Percentiles rank a stretch among this genome's conserved stretches.
These are phyloP conservation scores for Salisapilia sapeloensis DNA, from an alignment of 352 stramenopile genomes.

Conservation along the genomic window DNA sequence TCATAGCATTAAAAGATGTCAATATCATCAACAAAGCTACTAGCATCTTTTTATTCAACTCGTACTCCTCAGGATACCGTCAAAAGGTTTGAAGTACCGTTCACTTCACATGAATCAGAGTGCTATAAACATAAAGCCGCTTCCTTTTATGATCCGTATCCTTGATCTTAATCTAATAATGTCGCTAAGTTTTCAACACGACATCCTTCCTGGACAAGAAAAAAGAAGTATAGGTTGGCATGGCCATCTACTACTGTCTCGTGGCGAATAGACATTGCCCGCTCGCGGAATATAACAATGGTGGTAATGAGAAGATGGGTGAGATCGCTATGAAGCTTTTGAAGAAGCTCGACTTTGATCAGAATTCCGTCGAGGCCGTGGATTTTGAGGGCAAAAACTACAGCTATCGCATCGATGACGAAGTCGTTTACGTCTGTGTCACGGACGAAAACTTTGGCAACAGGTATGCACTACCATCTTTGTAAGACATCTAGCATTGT, in stretches of 20 bases:
- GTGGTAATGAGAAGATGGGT: conserved; percentile 72
- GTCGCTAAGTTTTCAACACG: no score
- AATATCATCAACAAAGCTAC: no score
- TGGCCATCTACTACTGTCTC: conserved; percentile 82
- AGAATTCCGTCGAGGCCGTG: conserved; percentile 60
- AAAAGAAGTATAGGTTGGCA: no score
- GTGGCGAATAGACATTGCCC: conserved; percentile 68
- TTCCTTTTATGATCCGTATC: no score
- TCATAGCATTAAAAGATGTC: no score
- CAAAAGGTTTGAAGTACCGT: no score
- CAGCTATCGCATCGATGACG: conserved; percentile 73
- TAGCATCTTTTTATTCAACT: no score
- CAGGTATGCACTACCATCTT: conserved; percentile 14
- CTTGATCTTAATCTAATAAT: no score
- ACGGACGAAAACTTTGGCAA: conserved; percentile 67
- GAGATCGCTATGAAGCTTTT: conserved; percentile 75
- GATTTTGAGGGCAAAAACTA: conserved; percentile 70
- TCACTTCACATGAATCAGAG: no score
- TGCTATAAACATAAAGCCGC: no score
- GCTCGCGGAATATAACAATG: conserved; percentile 67
- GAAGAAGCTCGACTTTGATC: conserved; percentile 70
- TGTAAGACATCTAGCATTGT: background rate
- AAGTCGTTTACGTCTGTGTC: conserved; percentile 74
- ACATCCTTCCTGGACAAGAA: no score
- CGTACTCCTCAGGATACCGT: no score